These are phyloP conservation scores for Quercus phellos DNA, from an alignment of 331 rosid genomes.

Conservation along the genomic window DNA sequence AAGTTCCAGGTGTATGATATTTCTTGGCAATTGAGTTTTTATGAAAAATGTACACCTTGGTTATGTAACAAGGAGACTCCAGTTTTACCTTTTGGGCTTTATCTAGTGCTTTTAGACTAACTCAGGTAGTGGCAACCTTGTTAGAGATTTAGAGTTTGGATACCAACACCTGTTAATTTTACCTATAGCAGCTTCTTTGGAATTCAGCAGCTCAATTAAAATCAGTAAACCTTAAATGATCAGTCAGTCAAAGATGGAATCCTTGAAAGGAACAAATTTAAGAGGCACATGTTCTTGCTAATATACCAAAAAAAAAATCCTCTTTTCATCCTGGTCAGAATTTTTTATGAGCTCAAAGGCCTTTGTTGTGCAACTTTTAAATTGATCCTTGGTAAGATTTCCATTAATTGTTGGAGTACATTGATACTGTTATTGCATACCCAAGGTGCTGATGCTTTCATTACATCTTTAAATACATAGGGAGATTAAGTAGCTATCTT, in stretches of 20 bases:
- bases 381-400: not conserved
- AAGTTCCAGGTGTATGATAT: not conserved
- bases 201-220: not conserved
- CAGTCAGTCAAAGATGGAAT: not conserved
- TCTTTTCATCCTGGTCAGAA: not conserved
- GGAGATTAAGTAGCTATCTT: not conserved
- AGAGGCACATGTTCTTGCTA: no score
- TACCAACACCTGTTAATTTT: not conserved
- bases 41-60: not conserved
- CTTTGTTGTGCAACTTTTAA: not conserved
- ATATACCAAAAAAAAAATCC: not conserved
- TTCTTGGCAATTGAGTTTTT: not conserved
- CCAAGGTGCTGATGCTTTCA: not conserved
- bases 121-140: not conserved
- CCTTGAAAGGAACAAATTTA: not conserved
- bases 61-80: not conserved
- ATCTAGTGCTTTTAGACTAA: not conserved
- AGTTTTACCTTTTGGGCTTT: not conserved
- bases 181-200: not conserved
- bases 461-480: not conserved
- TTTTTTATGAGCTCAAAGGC: not conserved
- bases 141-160: not conserved
- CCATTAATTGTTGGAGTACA: not conserved
- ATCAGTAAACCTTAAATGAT: not conserved
- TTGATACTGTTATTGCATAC: not conserved